Conservation (phyloP, 768 basidiomycete genomes). For the Naganishia onofrii region DNA sequence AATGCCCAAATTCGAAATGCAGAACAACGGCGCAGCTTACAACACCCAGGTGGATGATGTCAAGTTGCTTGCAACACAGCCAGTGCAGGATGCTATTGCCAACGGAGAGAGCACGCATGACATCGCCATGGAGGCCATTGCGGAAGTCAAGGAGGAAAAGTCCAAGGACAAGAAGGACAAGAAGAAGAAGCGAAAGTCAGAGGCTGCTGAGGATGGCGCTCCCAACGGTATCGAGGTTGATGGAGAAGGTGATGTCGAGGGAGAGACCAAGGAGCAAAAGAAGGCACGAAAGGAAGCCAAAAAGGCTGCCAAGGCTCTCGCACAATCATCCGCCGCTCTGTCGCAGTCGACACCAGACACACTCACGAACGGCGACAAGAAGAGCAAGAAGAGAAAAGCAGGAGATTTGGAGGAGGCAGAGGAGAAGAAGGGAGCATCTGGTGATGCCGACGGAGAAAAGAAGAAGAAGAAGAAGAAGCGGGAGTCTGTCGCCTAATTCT, state of each 20-base stretch:
- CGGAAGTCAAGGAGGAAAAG: slow-evolving; percentile 86
- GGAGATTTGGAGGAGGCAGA: slow-evolving; percentile 41
- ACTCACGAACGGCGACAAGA: slow-evolving; percentile 28
- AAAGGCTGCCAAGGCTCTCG: slow-evolving; percentile 57
- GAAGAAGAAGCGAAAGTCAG: slow-evolving; percentile 56
- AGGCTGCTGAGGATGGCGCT: slow-evolving; percentile 49
- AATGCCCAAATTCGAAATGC: slow-evolving; percentile 77
- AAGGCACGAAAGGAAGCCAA: slow-evolving; percentile 73
- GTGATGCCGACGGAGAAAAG: slow-evolving; percentile 50
- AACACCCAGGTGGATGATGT: slow-evolving; percentile 81
- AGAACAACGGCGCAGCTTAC: slow-evolving; percentile 73
- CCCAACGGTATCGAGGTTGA: slow-evolving; percentile 50
- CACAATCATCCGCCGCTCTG: slow-evolving; percentile 45
- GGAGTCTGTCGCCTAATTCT: slow-evolving; percentile 11
- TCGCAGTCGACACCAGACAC: slow-evolving; percentile 49
- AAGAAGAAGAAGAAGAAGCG: slow-evolving; percentile 53
- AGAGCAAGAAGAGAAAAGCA: slow-evolving; percentile 52
- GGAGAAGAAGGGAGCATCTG: slow-evolving; percentile 28
- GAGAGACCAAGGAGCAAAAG: slow-evolving; percentile 68
- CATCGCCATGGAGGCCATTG: slow-evolving; percentile 67
- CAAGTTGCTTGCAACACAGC: slow-evolving; percentile 73
- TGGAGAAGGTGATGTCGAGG: slow-evolving; percentile 52
- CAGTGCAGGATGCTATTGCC: slow-evolving; percentile 49
- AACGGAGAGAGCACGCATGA: slow-evolving; percentile 62
- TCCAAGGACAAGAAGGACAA: slow-evolving; percentile 65